Conservation (phyloP, 208 protist species). For the Wallacemonas sp. region DNA sequence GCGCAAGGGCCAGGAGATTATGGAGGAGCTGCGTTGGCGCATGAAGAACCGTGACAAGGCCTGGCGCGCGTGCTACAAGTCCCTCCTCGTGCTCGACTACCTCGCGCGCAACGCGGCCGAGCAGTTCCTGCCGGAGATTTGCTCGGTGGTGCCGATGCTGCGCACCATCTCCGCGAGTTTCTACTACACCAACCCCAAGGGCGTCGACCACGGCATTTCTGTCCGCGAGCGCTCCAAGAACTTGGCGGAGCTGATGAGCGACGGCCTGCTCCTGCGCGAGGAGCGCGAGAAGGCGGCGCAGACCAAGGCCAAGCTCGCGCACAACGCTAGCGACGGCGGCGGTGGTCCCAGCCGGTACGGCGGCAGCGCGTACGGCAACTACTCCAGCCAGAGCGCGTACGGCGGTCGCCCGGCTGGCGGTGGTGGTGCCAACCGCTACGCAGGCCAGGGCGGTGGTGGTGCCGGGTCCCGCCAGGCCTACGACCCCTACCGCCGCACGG, state of each 20-base stretch:
- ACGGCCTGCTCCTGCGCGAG: constrained; percentile 73
- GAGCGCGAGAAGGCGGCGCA: constrained; percentile 73
- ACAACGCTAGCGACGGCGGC: constrained; percentile 40
- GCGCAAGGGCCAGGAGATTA: constrained; percentile 61
- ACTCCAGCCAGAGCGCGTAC: constrained; percentile 13
- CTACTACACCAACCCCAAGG: constrained; percentile 86
- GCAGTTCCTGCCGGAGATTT: constrained; percentile 68
- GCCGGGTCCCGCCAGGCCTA: constrained; percentile 10
- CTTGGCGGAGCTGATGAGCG: constrained; percentile 78
- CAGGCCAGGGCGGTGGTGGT: constrained; percentile 24
- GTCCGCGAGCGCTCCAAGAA: constrained; percentile 87
- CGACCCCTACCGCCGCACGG: constrained; percentile 24
- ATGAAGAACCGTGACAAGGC: constrained; percentile 84
- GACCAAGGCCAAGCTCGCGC: constrained; percentile 70
- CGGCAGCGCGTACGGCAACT: constrained; percentile 23
- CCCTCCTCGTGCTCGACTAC: constrained; percentile 85
- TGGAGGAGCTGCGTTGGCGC: constrained; percentile 81
- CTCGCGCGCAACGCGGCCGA: constrained; percentile 76
- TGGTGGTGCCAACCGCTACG: constrained; percentile 18
- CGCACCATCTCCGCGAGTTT: constrained; percentile 77
- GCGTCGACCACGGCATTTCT: constrained; percentile 87
- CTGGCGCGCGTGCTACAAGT: constrained; percentile 90
- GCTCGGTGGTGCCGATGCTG: constrained; percentile 62
- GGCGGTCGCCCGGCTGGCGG: no score
- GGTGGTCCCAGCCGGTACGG: constrained; percentile 30